These are phyloP conservation scores for Noccaea bulbosa DNA, from an alignment of 345 rosid species.

Conservation along the genomic window DNA sequence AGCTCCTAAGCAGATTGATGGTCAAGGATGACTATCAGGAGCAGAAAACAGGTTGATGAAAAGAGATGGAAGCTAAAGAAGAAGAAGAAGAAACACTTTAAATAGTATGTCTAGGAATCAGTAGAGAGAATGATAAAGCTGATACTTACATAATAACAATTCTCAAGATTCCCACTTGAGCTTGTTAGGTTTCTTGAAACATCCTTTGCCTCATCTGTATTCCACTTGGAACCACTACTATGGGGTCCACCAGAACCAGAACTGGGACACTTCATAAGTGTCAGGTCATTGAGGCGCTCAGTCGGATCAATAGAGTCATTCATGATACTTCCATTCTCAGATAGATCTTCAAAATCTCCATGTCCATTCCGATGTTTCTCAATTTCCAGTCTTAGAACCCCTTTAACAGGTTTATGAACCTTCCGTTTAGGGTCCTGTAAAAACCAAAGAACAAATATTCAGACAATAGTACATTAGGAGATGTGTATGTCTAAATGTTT, in stretches of 20 bases:
- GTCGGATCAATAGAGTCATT: conserved; percentile 81
- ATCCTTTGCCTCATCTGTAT: conserved; percentile 61
- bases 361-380: conserved; percentile 82
- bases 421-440: conserved; percentile 88
- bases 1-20: conserved; percentile 31
- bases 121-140: conserved; percentile 24
- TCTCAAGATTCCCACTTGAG: conserved; percentile 58
- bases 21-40: conserved; percentile 27
- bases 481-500: conserved; percentile 9
- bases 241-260: conserved; percentile 72
- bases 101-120: conserved; percentile 14
- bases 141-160: conserved; percentile 67
- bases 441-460: conserved; percentile 23
- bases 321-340: conserved; percentile 86
- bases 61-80: conserved; percentile 28
- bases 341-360: conserved; percentile 73
- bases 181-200: conserved; percentile 61
- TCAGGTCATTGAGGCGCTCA: conserved; percentile 58
- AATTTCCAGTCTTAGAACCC: conserved; percentile 85
- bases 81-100: conserved; percentile 12
- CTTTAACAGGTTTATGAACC: conserved; percentile 95
- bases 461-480: conserved; percentile 12
- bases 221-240: conserved; percentile 62
- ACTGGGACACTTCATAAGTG: conserved; percentile 65
- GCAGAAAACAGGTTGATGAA: conserved; percentile 15